Conservation (phyloP, 176 grass and related monocot genomes). For the Avena insularis region DNA sequence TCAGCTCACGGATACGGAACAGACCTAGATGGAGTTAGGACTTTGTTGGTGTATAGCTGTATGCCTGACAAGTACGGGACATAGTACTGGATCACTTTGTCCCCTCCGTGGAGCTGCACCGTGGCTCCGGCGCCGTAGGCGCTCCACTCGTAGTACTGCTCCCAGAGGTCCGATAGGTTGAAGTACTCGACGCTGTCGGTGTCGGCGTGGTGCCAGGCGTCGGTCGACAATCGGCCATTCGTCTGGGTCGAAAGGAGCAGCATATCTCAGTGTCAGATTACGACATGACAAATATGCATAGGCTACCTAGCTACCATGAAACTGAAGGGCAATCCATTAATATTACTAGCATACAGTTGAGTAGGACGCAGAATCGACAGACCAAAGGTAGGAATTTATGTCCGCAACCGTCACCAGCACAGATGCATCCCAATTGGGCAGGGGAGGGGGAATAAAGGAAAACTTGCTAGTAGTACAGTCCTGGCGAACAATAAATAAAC, state of each 20-base stretch:
- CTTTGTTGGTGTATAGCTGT: constrained; percentile 80
- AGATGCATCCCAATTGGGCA: constrained; percentile 36
- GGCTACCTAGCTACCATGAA: not conserved
- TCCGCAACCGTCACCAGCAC: constrained; percentile 4
- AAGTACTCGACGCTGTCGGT: constrained; percentile 65
- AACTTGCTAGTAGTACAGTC: not conserved
- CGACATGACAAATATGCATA: constrained; percentile 8
- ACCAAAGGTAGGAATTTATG: constrained; percentile 29
- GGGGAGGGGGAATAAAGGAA: not conserved
- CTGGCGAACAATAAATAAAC: not conserved
- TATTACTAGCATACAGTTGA: constrained; percentile 22
- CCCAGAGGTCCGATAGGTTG: constrained; percentile 80
- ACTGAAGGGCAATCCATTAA: constrained; percentile 37
- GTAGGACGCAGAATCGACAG: constrained; percentile 33
- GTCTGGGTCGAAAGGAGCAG: constrained; percentile 47
- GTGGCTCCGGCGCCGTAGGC: constrained; percentile 66
- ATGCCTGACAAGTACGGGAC: constrained; percentile 82
- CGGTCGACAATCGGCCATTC: constrained; percentile 33
- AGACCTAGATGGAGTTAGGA: constrained; percentile 59
- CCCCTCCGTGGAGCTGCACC: constrained; percentile 57
- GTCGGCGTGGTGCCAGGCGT: constrained; percentile 43
- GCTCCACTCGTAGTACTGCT: constrained; percentile 79
- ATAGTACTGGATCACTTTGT: constrained; percentile 72
- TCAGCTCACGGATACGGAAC: not conserved
- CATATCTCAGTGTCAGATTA: constrained; percentile 18